These are phyloP conservation scores for Alternaria sp. DNA, from an alignment of 2,329 filamentous ascomycete species.

Conservation along the genomic window DNA sequence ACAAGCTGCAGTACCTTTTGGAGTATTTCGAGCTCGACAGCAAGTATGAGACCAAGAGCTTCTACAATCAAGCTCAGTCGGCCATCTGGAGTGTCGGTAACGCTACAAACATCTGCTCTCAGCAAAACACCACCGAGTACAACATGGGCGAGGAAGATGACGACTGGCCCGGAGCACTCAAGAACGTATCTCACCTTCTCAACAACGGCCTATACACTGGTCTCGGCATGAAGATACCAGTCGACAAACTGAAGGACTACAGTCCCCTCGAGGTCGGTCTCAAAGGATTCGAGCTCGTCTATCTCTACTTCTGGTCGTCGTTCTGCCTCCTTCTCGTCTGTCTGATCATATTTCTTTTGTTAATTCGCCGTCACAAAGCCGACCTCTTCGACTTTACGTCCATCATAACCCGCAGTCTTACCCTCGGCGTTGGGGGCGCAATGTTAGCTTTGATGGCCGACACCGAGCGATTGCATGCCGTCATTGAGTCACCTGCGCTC, in stretches of 20 bases:
- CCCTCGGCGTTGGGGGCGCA: constrained; percentile 33
- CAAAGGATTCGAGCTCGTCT: constrained; percentile 40
- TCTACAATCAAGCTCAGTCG: constrained; percentile 14
- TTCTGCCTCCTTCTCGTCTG: constrained; percentile 47
- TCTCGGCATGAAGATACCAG: constrained; percentile 43
- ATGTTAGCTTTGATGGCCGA: constrained; percentile 42
- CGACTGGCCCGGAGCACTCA: constrained; percentile 29
- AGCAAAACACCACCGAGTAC: constrained; percentile 24
- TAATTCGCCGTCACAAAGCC: constrained; percentile 49
- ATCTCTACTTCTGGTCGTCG: constrained; percentile 49
- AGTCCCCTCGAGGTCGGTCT: constrained; percentile 35
- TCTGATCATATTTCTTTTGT: constrained; percentile 47
- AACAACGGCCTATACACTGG: constrained; percentile 42
- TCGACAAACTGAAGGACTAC: constrained; percentile 33
- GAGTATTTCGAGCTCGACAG: constrained; percentile 40
- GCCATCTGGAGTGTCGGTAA: constrained; percentile 38
- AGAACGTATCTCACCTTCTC: constrained; percentile 27
- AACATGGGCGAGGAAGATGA: constrained; percentile 1
- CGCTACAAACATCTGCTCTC: constrained; percentile 39
- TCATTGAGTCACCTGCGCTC: constrained; percentile 42
- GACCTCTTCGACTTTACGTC: constrained; percentile 51
- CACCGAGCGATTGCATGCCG: constrained; percentile 24
- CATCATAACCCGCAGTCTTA: constrained; percentile 38
- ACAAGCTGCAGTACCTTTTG: constrained; percentile 32
- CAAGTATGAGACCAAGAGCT: constrained; percentile 36